Evolutionary conservation across 257 asterid species (phyloP).

Genomic region (Capsicum pubescens): DNA sequence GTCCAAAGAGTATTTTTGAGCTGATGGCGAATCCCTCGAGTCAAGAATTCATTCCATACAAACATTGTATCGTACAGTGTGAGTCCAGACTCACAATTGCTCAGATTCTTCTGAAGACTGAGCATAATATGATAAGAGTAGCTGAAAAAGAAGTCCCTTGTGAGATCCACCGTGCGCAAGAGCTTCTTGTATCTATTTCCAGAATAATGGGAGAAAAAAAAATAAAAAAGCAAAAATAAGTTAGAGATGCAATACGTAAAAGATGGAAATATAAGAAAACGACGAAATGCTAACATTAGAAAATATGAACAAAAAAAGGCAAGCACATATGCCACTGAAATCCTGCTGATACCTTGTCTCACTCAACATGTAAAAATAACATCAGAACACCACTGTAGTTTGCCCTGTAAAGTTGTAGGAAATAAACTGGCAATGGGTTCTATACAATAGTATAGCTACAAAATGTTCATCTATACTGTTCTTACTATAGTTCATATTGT

Average conservation of each 20-base stretch:
- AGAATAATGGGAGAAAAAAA: conserved; percentile 45
- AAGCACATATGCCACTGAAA: conserved; percentile 48
- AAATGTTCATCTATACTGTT: conserved; percentile 26
- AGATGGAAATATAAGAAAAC: conserved; percentile 24
- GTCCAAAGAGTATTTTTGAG: conserved; percentile 85
- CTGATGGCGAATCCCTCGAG: conserved; percentile 84
- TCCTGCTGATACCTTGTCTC: conserved; percentile 72
- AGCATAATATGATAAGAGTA: conserved; percentile 92
- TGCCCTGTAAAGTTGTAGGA: conserved; percentile 66
- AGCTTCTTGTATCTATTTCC: conserved; percentile 93
- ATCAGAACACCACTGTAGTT: conserved; percentile 66
- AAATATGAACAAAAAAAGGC: conserved; percentile 38
- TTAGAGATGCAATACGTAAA: conserved; percentile 28
- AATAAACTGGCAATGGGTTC: conserved; percentile 54
- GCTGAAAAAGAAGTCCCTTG: conserved; percentile 97
- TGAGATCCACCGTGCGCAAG: conserved; percentile 84
- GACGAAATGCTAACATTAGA: conserved; percentile 18
- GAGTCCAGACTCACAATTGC: conserved; percentile 63
- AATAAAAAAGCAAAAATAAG: conserved; percentile 47
- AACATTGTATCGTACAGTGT: conserved; percentile 86
- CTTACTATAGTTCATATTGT: conserved; percentile 25
- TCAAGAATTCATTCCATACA: conserved; percentile 96
- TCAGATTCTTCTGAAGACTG: conserved; percentile 85
- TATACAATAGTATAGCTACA: conserved; percentile 48
- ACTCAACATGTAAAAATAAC: conserved; percentile 68